phyloP scores from a whole-genome alignment of 2,329 filamentous ascomycete species.

The Talaromyces verruculosus region DNA sequence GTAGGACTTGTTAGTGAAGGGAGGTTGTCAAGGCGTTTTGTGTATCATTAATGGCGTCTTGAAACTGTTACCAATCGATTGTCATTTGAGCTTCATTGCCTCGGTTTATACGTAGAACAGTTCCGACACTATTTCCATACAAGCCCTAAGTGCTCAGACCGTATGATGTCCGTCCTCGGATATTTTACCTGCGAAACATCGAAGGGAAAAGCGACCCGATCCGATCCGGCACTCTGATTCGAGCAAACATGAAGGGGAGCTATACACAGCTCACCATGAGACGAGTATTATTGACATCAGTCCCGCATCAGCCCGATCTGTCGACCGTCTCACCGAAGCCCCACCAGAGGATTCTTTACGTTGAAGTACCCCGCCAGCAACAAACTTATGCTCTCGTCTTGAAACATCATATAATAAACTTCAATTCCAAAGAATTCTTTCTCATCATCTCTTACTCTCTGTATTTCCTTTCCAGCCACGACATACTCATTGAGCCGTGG shows the following conservation, averaged over 20 bases:
- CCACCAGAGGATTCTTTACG: conserved; percentile 21
- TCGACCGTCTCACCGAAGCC: conserved; percentile 33
- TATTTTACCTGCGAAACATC: background rate
- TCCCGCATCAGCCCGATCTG: conserved; percentile 42
- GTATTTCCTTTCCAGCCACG: background rate
- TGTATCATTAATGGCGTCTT: conserved; percentile 11
- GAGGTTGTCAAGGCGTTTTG: background rate
- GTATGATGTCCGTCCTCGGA: background rate
- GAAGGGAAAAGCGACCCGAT: conserved; percentile 10
- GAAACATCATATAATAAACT: background rate
- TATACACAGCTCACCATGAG: conserved; percentile 3
- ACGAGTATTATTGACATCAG: conserved; percentile 38
- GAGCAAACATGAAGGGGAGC: background rate
- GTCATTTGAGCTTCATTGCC: background rate
- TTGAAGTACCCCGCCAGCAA: conserved; percentile 19
- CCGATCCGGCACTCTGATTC: conserved; percentile 14
- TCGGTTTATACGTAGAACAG: background rate
- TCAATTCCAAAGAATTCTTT: background rate
- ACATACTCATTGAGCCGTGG: background rate
- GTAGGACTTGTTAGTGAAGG: background rate
- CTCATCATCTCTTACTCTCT: background rate
- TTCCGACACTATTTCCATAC: background rate
- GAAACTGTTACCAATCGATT: background rate
- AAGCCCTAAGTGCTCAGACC: background rate
- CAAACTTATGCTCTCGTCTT: conserved; percentile 1